phyloP scores from a whole-genome alignment of 2,329 filamentous ascomycete species.

The Endoconidiophora polonica region DNA sequence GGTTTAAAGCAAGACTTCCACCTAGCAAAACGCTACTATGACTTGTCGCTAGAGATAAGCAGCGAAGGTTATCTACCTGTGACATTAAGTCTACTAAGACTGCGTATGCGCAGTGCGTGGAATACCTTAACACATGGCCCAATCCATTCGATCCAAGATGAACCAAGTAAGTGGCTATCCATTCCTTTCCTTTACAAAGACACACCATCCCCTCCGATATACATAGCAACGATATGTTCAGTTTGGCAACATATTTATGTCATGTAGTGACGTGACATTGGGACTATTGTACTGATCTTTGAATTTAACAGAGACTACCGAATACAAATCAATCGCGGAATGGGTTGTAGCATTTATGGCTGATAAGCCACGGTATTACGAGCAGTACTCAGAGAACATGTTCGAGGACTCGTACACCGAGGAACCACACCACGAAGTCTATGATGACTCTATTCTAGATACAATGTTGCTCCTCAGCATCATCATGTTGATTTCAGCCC shows the following conservation, averaged over 20 bases:
- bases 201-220: not conserved
- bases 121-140: constrained; percentile 82
- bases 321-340: constrained; percentile 63
- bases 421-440: constrained; percentile 42
- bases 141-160: constrained; percentile 81
- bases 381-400: constrained; percentile 36
- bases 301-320: constrained; percentile 38
- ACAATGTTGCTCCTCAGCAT: constrained; percentile 69
- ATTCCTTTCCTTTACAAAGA: not conserved
- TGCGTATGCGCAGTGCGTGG: constrained; percentile 79
- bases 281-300: not conserved
- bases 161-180: constrained; percentile 47
- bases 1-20: constrained; percentile 92
- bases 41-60: constrained; percentile 80
- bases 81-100: constrained; percentile 69
- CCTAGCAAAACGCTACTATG: constrained; percentile 90
- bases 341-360: constrained; percentile 79
- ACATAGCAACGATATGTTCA: not conserved
- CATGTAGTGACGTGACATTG: not conserved
- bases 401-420: constrained; percentile 34
- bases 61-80: constrained; percentile 88
- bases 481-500: constrained; percentile 52
- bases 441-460: constrained; percentile 69
- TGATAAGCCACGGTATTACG: constrained; percentile 47
- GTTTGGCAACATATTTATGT: not conserved